A percentile compares a stretch with the other conserved stretches of the same genome.
Evolutionary conservation across 768 basidiomycete genomes (phyloP).

Genomic region (Rhodotorula diobovata): DNA sequence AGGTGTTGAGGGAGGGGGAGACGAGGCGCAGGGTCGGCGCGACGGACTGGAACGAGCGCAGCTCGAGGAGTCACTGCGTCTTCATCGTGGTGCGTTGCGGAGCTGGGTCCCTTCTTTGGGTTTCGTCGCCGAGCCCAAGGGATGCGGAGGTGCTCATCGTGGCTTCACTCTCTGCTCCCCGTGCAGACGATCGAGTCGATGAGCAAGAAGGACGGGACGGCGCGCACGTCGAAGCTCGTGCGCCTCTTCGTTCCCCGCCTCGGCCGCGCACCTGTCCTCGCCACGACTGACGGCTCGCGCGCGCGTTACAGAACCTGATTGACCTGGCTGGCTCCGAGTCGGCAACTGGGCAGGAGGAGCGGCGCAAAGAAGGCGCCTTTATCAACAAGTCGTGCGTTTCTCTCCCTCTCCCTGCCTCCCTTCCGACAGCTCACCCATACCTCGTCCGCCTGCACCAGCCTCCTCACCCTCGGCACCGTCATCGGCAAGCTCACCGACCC

Average conservation of each 20-base stretch:
- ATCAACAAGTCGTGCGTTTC: constrained; percentile 62
- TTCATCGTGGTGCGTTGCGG: constrained; percentile 67
- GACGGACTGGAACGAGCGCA: constrained; percentile 98
- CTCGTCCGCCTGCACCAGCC: constrained; percentile 51
- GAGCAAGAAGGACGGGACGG: constrained; percentile 56
- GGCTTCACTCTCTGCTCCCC: no score
- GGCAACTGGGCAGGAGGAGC: constrained; percentile 89
- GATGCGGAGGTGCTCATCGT: neutral
- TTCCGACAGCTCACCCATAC: neutral
- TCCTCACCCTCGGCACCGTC: constrained; percentile 86
- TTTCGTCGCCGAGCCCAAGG: no score
- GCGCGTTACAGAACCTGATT: constrained; percentile 65
- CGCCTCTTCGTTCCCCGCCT: neutral
- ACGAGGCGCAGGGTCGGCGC: constrained; percentile 81
- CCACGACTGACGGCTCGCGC: neutral
- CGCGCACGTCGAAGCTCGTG: constrained; percentile 61
- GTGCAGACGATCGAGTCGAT: constrained; percentile 34
- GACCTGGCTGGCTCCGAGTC: constrained; percentile 96
- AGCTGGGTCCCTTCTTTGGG: neutral
- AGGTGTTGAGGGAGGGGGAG: constrained; percentile 79
- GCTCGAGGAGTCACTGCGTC: constrained; percentile 88
- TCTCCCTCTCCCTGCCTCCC: neutral
- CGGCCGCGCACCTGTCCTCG: constrained; percentile 3
- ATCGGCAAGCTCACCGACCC: constrained; percentile 89
- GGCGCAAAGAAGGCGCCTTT: constrained; percentile 92